phyloP scores from a whole-genome alignment of 2,329 filamentous ascomycete genomes.

The Aspergillus sp. region DNA sequence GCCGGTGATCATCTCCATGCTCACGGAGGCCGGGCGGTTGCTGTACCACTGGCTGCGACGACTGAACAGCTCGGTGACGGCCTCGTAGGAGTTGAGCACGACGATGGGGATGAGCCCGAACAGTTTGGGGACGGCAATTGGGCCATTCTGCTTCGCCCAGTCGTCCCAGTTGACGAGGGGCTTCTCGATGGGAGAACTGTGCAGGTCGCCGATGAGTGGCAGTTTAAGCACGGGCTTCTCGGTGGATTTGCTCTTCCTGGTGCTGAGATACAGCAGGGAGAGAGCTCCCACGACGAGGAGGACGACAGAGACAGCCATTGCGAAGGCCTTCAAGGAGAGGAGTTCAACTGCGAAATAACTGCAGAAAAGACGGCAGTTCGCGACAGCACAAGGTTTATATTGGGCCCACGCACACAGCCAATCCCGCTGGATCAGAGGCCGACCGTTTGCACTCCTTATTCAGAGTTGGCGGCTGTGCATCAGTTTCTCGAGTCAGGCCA shows the following conservation, averaged over 20 bases:
- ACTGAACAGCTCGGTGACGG: constrained; percentile 43
- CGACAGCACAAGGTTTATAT: too few relatives aligned
- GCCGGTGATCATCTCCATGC: constrained; percentile 39
- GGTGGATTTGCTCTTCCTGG: neutral
- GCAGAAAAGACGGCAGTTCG: neutral
- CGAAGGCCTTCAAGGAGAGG: too few relatives aligned
- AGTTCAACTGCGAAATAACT: neutral
- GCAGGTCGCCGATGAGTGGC: constrained; percentile 33
- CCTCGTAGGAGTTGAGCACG: constrained; percentile 36
- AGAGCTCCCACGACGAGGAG: constrained; percentile 5
- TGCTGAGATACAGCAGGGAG: constrained; percentile 8
- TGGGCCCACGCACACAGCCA: too few relatives aligned
- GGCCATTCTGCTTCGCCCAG: constrained; percentile 38
- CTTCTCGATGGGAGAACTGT: constrained; percentile 27
- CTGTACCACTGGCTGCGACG: constrained; percentile 43
- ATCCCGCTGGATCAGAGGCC: too few relatives aligned
- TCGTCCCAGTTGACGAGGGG: constrained; percentile 32
- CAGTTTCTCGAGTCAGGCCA: too few relatives aligned
- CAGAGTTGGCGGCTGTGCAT: too few relatives aligned
- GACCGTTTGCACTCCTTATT: too few relatives aligned
- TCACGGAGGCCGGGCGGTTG: constrained; percentile 39
- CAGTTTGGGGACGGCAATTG: constrained; percentile 27
- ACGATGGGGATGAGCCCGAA: constrained; percentile 40
- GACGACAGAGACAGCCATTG: neutral
- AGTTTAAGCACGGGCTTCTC: constrained; percentile 18